phyloP scores from a whole-genome alignment of 148 eudicot genomes.

The Rhododendron kiyosumense region DNA sequence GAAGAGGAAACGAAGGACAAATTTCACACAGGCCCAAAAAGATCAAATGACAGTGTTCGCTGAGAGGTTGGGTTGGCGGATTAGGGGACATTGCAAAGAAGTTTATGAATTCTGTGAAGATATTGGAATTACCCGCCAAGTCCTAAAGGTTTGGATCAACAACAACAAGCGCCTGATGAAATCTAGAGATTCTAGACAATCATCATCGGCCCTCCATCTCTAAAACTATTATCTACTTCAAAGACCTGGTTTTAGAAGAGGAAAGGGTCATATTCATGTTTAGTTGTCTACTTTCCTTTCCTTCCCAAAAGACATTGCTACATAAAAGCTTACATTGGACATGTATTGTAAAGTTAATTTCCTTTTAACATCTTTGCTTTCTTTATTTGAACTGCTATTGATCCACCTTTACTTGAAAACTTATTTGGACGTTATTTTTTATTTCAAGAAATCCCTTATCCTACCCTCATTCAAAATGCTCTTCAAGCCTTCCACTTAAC shows the following conservation, averaged over 20 bases:
- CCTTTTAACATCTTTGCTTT: neutral
- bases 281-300: neutral
- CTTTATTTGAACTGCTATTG: neutral
- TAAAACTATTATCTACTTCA: neutral
- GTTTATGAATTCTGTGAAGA: neutral
- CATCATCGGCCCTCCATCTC: neutral
- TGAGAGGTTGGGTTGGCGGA: neutral
- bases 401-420: neutral
- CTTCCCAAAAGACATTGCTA: neutral
- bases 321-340: neutral
- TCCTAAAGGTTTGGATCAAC: conserved; percentile 5
- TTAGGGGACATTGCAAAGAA: neutral
- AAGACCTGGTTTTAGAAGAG: neutral
- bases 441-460: neutral
- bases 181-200: neutral
- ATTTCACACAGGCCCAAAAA: conserved; percentile 1
- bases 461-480: neutral
- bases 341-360: neutral
- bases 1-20: neutral
- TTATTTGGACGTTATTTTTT: neutral
- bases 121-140: neutral
- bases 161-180: neutral
- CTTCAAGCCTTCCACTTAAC: neutral
- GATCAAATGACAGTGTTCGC: neutral
- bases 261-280: neutral